Conservation (phyloP, 2,329 filamentous ascomycete species). For the Pseudogymnoascus sp. region DNA sequence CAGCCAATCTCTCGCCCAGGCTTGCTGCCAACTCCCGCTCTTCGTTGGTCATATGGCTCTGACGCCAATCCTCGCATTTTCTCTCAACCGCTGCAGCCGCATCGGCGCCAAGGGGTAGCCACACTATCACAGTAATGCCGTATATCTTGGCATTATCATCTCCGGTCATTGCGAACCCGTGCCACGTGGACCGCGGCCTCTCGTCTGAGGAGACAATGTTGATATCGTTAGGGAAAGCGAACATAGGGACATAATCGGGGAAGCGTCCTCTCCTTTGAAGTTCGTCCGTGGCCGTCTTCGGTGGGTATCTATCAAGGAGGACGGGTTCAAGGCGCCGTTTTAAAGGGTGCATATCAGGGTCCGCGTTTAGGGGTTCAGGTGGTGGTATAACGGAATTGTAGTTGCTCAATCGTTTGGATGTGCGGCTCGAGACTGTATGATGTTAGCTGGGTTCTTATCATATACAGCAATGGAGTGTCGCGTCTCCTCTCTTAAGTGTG, state of each 20-base stretch:
- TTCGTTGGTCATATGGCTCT: constrained; percentile 78
- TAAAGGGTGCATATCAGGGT: constrained; percentile 90
- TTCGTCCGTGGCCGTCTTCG: constrained; percentile 73
- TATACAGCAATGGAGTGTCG: background rate
- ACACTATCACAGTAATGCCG: constrained; percentile 83
- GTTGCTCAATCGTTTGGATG: constrained; percentile 82
- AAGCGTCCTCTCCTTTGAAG: constrained; percentile 73
- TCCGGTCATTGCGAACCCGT: constrained; percentile 96
- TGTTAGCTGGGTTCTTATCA: constrained; percentile 15
- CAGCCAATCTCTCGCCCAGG: constrained; percentile 76
- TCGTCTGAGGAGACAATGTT: constrained; percentile 94
- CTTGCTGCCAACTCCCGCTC: constrained; percentile 89
- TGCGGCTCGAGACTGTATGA: constrained; percentile 57
- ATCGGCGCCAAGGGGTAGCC: constrained; percentile 75
- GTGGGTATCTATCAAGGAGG: constrained; percentile 88
- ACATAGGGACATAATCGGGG: constrained; percentile 98
- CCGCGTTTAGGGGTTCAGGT: constrained; percentile 80
- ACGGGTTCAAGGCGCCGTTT: constrained; percentile 92
- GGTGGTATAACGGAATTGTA: constrained; percentile 97
- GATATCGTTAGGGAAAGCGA: constrained; percentile 96
- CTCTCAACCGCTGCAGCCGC: constrained; percentile 77
- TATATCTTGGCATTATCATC: constrained; percentile 88
- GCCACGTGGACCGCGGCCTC: constrained; percentile 91
- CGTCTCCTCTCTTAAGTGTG: background rate
- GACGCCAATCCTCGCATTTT: constrained; percentile 77